phyloP scores from a whole-genome alignment of 176 grass and related monocot genomes.

The Musa troglodytarum region DNA sequence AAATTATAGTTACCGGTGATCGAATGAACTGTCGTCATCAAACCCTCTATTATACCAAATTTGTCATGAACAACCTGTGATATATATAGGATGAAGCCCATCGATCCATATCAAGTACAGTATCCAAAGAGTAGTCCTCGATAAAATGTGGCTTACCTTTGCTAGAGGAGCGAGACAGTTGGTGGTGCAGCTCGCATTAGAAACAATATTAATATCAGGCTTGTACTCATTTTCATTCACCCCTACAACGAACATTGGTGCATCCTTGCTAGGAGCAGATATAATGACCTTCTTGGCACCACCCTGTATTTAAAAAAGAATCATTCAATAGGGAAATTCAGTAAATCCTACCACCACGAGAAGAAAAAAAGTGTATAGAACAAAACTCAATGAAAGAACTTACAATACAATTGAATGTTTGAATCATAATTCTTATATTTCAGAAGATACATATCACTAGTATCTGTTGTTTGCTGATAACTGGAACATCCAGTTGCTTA shows the following conservation, averaged over 20 bases:
- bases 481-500: too few relatives aligned
- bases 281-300: slow-evolving; percentile 17
- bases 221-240: slow-evolving; percentile 13
- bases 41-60: slow-evolving; percentile 10
- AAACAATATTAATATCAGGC: slow-evolving; percentile 9
- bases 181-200: slow-evolving; percentile 18
- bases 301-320: neutral
- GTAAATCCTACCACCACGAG: neutral
- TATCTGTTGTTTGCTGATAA: too few relatives aligned
- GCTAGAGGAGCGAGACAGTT: slow-evolving; percentile 15
- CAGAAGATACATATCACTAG: too few relatives aligned
- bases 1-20: neutral
- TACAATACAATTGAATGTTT: too few relatives aligned
- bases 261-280: slow-evolving; percentile 19
- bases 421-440: too few relatives aligned
- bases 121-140: too few relatives aligned
- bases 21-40: slow-evolving; percentile 11
- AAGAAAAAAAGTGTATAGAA: neutral
- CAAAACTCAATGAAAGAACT: too few relatives aligned
- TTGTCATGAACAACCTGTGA: slow-evolving; percentile 6
- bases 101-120: neutral
- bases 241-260: slow-evolving; percentile 5
- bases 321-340: neutral
- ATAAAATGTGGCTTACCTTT: neutral
- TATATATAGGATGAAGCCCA: neutral